These are phyloP conservation scores for Rhodotorula sp. DNA, from an alignment of 1,284 basidiomycete genomes.

Conservation along the genomic window DNA sequence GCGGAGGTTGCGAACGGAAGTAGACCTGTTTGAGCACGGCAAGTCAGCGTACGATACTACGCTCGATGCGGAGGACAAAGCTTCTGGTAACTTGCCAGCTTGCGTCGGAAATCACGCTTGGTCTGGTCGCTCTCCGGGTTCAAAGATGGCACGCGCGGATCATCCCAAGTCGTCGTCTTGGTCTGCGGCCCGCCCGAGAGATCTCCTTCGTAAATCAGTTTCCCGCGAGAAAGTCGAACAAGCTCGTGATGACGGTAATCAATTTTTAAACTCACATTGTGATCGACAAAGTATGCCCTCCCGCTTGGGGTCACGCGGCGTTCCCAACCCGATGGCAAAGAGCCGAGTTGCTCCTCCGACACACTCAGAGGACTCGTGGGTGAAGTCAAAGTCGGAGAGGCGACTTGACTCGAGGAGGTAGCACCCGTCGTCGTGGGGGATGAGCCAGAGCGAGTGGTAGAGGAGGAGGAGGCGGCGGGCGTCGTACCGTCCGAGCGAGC, in stretches of 20 bases:
- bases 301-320: conserved; percentile 53
- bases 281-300: conserved; percentile 49
- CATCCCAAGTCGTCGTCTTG: conserved; percentile 90
- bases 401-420: no score
- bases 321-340: conserved; percentile 91
- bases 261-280: conserved; percentile 61
- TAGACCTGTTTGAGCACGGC: conserved; percentile 61
- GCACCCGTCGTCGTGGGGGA: no score
- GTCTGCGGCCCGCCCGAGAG: conserved; percentile 5
- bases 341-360: conserved; percentile 68
- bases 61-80: background rate
- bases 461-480: no score
- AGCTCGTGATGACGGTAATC: no score
- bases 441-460: no score
- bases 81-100: conserved; percentile 58
- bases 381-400: background rate
- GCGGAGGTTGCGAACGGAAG: conserved; percentile 95
- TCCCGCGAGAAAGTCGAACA: no score
- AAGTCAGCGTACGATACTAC: background rate
- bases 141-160: conserved; percentile 74
- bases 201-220: no score
- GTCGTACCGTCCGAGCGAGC: background rate
- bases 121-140: conserved; percentile 97
- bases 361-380: conserved; percentile 61
- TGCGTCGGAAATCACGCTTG: conserved; percentile 97